These are phyloP conservation scores for Colletotrichum tanaceti DNA, from an alignment of 2,329 filamentous ascomycete genomes.

Conservation along the genomic window DNA sequence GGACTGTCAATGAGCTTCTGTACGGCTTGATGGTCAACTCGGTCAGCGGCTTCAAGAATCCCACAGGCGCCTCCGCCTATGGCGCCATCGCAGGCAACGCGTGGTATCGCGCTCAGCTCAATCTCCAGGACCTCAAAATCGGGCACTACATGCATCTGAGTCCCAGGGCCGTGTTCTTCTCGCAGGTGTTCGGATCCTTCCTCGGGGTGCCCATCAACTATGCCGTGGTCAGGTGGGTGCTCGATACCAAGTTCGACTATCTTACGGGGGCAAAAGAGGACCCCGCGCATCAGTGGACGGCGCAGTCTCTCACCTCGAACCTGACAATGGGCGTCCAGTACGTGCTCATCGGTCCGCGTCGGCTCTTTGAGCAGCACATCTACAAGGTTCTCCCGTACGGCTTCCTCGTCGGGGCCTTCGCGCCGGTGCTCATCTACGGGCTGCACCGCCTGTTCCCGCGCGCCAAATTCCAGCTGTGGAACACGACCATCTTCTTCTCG, in stretches of 20 bases:
- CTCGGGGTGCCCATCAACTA: conserved; percentile 72
- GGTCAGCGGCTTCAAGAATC: conserved; percentile 59
- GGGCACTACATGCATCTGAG: conserved; percentile 66
- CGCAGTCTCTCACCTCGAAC: conserved; percentile 61
- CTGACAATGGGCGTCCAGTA: conserved; percentile 70
- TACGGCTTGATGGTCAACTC: conserved; percentile 70
- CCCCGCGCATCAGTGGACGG: conserved; percentile 71
- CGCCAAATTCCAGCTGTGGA: conserved; percentile 67
- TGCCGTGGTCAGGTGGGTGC: conserved; percentile 69
- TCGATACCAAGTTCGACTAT: conserved; percentile 67
- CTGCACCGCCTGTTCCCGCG: conserved; percentile 65
- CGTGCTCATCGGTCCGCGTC: conserved; percentile 60
- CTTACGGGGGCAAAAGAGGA: conserved; percentile 62
- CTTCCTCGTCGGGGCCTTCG: conserved; percentile 62
- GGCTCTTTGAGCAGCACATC: conserved; percentile 60
- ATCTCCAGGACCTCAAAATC: conserved; percentile 65
- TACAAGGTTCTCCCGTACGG: conserved; percentile 63
- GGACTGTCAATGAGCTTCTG: conserved; percentile 62
- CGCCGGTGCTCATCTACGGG: conserved; percentile 60
- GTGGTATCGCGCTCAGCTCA: conserved; percentile 69
- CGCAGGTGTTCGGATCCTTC: conserved; percentile 68
- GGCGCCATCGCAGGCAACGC: conserved; percentile 70
- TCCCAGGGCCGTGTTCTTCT: conserved; percentile 69
- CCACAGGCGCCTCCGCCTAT: conserved; percentile 68
- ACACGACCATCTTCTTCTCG: conserved; percentile 72